Evolutionary conservation across 2,329 filamentous ascomycete genomes (phyloP), one percentile per base, ranked within the genome.

Genomic region (Setomelanomma holmii): DNA sequence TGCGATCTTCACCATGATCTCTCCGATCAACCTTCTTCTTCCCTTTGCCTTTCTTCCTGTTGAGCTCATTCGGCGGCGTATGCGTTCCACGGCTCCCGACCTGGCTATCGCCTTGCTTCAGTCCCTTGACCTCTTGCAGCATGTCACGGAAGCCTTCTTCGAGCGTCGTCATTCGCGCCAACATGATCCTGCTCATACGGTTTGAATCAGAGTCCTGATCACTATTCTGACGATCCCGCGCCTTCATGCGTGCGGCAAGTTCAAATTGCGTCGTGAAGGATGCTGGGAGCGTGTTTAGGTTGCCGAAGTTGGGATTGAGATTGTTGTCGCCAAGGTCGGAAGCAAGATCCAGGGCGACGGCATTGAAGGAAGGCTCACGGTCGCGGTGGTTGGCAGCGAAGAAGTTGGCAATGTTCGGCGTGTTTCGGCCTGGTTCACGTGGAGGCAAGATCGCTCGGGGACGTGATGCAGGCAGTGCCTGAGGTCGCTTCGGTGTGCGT

Each of bases 81-180:
- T 62, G 60, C 11, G 64, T 68, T 10, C 68, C 66, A n/a, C 61
- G 62, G 34, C 66, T 69, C 6, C 54, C 61, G 6, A 45, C 50
- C 20, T 66, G 57, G 41, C 66, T 61, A 1, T 67, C 70, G 19
- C 67, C 73, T 57, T 72, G 74, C 74, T 79, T 84, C 71, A 84
- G 76, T 57, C 86, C 85, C 56, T 89, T 86, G 72, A 96, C 88
- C 73, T 95, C 91, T 56, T 85, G 86, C 50, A 92, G 84, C n/a
- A 96, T 88, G 53, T 96, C 91, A 2, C 89, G 84, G 72, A 98
- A 93, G 12, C 92, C 89, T 75, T 96, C 91, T 72, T 98, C 93
- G 2, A 98, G 81, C 6, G 89, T 93, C 72, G 95, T 95, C 91
- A 97, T 97, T 27, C 91, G 82, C 7, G 91, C 91, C 40, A 97